Evolutionary conservation across 768 basidiomycete species (phyloP).

Genomic region (Tricholoma matsutake): DNA sequence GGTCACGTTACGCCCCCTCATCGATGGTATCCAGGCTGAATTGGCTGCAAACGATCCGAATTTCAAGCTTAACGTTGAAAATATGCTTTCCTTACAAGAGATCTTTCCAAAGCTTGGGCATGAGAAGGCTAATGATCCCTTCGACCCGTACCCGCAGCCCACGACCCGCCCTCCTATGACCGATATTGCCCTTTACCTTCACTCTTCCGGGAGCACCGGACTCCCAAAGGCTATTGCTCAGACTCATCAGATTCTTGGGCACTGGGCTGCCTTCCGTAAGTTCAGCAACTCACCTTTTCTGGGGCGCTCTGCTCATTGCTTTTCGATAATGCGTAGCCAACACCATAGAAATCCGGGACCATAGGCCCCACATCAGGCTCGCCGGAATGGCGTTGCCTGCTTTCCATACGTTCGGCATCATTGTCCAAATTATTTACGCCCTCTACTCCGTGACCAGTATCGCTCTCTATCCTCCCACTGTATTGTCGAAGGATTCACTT

Average conservation of each 20-base stretch:
- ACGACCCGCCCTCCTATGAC: slow-evolving; percentile 13
- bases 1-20: slow-evolving; percentile 25
- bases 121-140: slow-evolving; percentile 29
- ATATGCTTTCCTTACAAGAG: slow-evolving; percentile 26
- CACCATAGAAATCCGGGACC: slow-evolving; percentile 10
- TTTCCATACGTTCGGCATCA: slow-evolving; percentile 36
- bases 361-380: slow-evolving; percentile 18
- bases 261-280: slow-evolving; percentile 37
- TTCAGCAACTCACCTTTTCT: neutral
- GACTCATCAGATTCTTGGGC: slow-evolving; percentile 24
- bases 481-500: slow-evolving; percentile 14
- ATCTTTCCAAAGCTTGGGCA: slow-evolving; percentile 40
- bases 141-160: slow-evolving; percentile 25
- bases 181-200: slow-evolving; percentile 34
- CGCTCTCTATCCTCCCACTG: slow-evolving; percentile 30
- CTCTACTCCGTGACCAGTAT: slow-evolving; percentile 23
- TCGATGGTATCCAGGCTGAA: slow-evolving; percentile 24
- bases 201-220: slow-evolving; percentile 53
- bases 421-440: slow-evolving; percentile 27
- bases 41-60: slow-evolving; percentile 15
- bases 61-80: slow-evolving; percentile 25
- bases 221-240: slow-evolving; percentile 41
- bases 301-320: neutral
- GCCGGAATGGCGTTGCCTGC: slow-evolving; percentile 33
- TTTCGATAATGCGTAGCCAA: slow-evolving; percentile 6